Conservation (phyloP, 345 rosid genomes). For the Viola odorata region DNA sequence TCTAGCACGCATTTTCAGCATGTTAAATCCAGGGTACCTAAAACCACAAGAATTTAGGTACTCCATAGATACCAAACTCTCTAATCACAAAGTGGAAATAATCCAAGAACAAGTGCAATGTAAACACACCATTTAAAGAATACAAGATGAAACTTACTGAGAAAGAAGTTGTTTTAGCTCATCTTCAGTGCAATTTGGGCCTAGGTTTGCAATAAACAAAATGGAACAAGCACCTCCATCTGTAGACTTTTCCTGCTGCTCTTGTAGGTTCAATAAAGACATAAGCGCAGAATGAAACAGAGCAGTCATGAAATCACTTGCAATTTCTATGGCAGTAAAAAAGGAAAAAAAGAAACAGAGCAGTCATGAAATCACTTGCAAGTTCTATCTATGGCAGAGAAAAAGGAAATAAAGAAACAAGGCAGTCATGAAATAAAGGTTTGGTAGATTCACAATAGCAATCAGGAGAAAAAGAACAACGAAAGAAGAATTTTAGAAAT, state of each 20-base stretch:
- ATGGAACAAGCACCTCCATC: conserved; percentile 63
- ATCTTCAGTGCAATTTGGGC: conserved; percentile 80
- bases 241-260: conserved; percentile 31
- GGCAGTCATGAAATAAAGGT: not conserved
- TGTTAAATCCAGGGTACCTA: conserved; percentile 71
- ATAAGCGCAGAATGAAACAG: no score
- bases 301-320: no score
- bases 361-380: no score
- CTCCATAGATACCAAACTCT: not conserved
- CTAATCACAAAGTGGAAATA: not conserved
- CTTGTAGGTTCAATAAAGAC: conserved; percentile 18
- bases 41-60: conserved; percentile 16
- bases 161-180: conserved; percentile 67
- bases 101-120: not conserved
- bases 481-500: not conserved
- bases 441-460: not conserved
- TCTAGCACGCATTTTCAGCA: conserved; percentile 57
- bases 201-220: conserved; percentile 81
- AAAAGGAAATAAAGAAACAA: no score
- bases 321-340: no score
- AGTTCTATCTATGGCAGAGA: no score
- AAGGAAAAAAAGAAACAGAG: no score
- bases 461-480: not conserved
- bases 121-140: conserved; percentile 1
- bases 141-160: conserved; percentile 34